phyloP scores from a whole-genome alignment of 176 grass and related monocot species.

The Rhynchospora tenuis region DNA sequence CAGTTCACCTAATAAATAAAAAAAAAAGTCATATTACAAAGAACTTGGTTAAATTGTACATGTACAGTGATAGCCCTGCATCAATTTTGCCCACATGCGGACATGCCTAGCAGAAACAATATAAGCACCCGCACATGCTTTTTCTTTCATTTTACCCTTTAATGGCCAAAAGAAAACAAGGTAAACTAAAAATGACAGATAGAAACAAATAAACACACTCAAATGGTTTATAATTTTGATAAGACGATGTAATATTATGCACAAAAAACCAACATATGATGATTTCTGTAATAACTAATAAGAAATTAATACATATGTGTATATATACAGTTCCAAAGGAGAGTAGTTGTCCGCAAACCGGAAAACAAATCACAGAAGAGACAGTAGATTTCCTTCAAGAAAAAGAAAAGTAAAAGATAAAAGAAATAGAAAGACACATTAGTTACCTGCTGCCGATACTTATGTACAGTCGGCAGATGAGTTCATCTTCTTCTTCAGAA shows the following conservation, averaged over 20 bases:
- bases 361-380: background rate
- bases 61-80: background rate
- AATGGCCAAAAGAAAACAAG: background rate
- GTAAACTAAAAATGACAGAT: background rate
- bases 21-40: background rate
- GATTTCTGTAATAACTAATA: too few relatives aligned
- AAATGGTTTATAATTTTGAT: background rate
- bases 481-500: slow-evolving; percentile 80
- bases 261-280: background rate
- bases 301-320: background rate
- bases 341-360: background rate
- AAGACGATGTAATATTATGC: background rate
- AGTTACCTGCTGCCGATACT: slow-evolving; percentile 95
- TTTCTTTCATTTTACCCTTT: too few relatives aligned
- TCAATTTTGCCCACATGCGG: background rate
- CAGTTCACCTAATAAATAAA: background rate
- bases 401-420: background rate
- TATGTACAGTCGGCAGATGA: slow-evolving; percentile 93
- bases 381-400: background rate
- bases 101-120: background rate
- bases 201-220: background rate
- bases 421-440: background rate
- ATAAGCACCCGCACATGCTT: background rate
- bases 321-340: background rate
- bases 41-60: background rate